Base-by-base conservation (phyloP, 345 rosid species). In the Erysimum cheiranthoides region DNA sequence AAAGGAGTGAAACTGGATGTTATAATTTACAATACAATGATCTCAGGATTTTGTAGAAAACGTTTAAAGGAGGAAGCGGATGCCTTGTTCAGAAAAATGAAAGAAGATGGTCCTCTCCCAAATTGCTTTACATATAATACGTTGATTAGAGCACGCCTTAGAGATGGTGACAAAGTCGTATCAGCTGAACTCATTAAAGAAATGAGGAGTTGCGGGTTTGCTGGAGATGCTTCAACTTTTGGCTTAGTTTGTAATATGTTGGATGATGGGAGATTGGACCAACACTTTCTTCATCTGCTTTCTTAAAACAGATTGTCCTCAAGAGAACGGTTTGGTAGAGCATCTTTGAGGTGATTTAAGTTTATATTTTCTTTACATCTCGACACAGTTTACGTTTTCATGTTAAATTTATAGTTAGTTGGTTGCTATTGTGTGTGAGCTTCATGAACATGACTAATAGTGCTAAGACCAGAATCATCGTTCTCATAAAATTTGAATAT, bases 21-120 rank as follows among this genome's bases (percentile, higher is more conserved):
- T 46, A 0, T 31, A 31, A 64, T 11, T 0, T 64, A 45, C 42
- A 64, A 0, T 3, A 46, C 16, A 16, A 46, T 64, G 69, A 64
- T 64, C 30, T 31, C 40, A 1, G 69, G 56, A 5, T 64, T 64
- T 0, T 46, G 42, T 46, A 5, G n/a, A 4, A 46, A 46, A 46
- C 1, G 30, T 0, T 6, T 31, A 10, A 1, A 3, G 10, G 2
- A 46, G 0, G 40, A 64, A 31, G 40, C 42, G 0, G 2, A 16
- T 64, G 56, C 56, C 11, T 64, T 64, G 54, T 46, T 42, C 1
- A 27, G 5, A 0, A 8, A 63, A 43, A 63, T 63, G 68, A 63
- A 63, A 63, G 9, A 28, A 31, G 11, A 64, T 0, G 43, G 32
- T 2, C 31, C 6, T 47, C 11, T 10, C 0, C 69, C 56, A 10